phyloP scores from a whole-genome alignment of 2,329 filamentous ascomycete genomes.

The Colletotrichum orbiculare region DNA sequence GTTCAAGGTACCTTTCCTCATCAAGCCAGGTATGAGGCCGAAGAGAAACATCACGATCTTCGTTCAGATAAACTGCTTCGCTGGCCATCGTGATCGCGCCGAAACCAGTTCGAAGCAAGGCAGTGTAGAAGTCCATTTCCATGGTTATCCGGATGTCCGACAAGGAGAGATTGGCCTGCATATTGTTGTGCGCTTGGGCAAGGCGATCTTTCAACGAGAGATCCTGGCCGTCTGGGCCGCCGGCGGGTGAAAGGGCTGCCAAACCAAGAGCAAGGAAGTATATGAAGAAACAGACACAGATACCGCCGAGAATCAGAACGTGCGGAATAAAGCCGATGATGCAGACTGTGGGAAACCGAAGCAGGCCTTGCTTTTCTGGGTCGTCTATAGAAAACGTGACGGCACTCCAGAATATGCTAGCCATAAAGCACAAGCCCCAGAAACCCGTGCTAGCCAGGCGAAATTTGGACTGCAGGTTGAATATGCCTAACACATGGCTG shows the following conservation, averaged over 20 bases:
- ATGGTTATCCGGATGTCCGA: conserved; percentile 82
- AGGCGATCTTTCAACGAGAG: conserved; percentile 70
- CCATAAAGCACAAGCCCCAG: conserved; percentile 93
- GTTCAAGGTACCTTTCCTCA: conserved; percentile 82
- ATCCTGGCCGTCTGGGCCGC: conserved; percentile 45
- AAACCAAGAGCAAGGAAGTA: conserved; percentile 82
- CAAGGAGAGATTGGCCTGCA: conserved; percentile 91
- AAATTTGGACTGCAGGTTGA: conserved; percentile 81
- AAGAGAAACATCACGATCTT: conserved; percentile 81
- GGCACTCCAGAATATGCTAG: conserved; percentile 82
- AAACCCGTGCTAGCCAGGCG: conserved; percentile 89
- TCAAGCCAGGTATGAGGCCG: conserved; percentile 90
- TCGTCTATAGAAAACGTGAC: conserved; percentile 71
- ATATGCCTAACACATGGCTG: conserved; percentile 83
- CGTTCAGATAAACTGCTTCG: conserved; percentile 95
- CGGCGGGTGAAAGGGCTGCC: conserved; percentile 75
- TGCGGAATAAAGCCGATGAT: conserved; percentile 96
- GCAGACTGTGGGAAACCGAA: conserved; percentile 93
- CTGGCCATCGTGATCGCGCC: conserved; percentile 91
- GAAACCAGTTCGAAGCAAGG: conserved; percentile 87
- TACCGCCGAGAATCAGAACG: conserved; percentile 85
- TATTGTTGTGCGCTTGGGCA: conserved; percentile 80
- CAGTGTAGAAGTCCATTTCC: conserved; percentile 96
- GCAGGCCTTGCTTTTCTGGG: conserved; percentile 70
- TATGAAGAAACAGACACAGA: conserved; percentile 78